Evolutionary conservation across 306 rosid genomes (phyloP).

Genomic region (Quercus dentata): DNA sequence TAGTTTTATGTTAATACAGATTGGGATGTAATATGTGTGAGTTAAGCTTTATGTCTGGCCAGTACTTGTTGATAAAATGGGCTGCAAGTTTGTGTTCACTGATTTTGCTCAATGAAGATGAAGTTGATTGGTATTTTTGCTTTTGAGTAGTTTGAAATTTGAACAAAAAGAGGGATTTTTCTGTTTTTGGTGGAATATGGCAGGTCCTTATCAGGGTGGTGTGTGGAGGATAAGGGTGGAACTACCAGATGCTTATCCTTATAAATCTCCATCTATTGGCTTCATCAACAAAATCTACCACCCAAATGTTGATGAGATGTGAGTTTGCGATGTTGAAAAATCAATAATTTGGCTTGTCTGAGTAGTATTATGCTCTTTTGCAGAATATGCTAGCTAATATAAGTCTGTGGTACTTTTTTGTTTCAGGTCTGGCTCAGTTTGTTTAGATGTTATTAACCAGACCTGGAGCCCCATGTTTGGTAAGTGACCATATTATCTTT

Average conservation of each 20-base stretch:
- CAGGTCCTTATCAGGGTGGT: conserved; percentile 82
- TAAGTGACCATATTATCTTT: conserved; percentile 25
- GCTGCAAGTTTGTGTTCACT: conserved; percentile 21
- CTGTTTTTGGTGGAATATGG: conserved; percentile 17
- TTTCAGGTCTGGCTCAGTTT: conserved; percentile 85
- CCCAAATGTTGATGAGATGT: conserved; percentile 95
- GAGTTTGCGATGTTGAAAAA: conserved; percentile 34
- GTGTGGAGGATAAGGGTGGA: conserved; percentile 87
- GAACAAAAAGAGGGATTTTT: background rate
- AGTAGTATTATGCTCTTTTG: conserved; percentile 2
- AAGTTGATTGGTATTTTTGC: conserved; percentile 22
- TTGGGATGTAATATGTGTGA: background rate
- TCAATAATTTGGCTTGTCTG: conserved; percentile 9
- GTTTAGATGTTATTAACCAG: conserved; percentile 92
- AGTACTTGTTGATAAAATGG: conserved; percentile 15
- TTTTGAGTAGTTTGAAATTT: conserved; percentile 6
- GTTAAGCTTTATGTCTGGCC: background rate
- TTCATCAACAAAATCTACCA: conserved; percentile 83
- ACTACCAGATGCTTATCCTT: conserved; percentile 88
- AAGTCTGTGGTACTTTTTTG: conserved; percentile 18
- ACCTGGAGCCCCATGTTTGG: conserved; percentile 98
- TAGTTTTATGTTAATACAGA: background rate
- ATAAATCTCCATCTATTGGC: conserved; percentile 86
- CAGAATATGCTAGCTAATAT: conserved; percentile 17
- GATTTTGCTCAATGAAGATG: conserved; percentile 19